phyloP scores from a whole-genome alignment of 1,284 basidiomycete genomes.

The Puccinia triticina region DNA sequence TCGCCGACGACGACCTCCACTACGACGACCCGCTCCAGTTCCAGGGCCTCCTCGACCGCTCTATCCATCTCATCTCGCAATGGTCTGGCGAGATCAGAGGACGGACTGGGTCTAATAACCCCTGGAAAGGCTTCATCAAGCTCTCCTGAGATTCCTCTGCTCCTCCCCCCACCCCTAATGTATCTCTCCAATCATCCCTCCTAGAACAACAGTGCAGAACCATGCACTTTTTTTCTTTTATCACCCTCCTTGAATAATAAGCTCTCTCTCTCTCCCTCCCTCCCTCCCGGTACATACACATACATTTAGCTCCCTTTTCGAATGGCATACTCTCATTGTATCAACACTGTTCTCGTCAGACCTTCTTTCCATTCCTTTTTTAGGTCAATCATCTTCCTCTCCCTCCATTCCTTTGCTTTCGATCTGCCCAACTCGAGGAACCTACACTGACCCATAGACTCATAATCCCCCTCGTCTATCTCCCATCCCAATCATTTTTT shows the following conservation, averaged over 20 bases:
- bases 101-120: conserved; percentile 11
- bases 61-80: conserved; percentile 9
- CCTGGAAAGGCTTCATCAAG: conserved; percentile 28
- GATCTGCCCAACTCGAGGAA: background rate
- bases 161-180: background rate
- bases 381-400: background rate
- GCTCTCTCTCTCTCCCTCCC: background rate
- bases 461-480: background rate
- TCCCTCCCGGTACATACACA: background rate
- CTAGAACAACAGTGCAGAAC: background rate
- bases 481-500: background rate
- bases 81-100: conserved; percentile 45
- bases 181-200: background rate
- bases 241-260: background rate
- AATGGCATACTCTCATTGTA: background rate
- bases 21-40: background rate
- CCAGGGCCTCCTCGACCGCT: background rate
- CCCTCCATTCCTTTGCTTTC: background rate
- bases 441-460: too few relatives aligned
- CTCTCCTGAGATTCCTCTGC: background rate
- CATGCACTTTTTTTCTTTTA: background rate
- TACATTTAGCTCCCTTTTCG: background rate
- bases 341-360: background rate
- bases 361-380: background rate
- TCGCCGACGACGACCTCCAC: background rate